A percentile compares a stretch with the other conserved stretches of the same genome.
Evolutionary conservation across 345 rosid genomes (phyloP).

Genomic region (Bruguiera parviflora): DNA sequence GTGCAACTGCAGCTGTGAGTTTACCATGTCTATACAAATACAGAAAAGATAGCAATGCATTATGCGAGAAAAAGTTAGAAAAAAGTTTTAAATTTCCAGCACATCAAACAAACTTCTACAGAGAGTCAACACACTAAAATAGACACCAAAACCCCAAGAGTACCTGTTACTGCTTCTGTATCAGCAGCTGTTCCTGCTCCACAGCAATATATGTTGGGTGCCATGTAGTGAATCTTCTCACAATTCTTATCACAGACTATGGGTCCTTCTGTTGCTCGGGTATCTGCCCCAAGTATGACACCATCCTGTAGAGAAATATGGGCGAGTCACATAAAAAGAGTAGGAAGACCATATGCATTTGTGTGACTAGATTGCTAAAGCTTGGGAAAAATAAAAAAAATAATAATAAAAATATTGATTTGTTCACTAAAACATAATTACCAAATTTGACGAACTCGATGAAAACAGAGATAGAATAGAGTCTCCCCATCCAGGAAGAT

Average conservation of each 20-base stretch:
- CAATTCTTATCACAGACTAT: slow-evolving; percentile 98
- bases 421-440: background rate
- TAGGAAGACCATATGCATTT: background rate
- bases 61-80: background rate
- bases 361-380: background rate
- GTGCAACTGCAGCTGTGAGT: slow-evolving; percentile 77
- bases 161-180: slow-evolving; percentile 98
- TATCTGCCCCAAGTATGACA: slow-evolving; percentile 91
- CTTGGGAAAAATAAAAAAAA: slow-evolving; percentile 2
- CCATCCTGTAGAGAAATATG: slow-evolving; percentile 54
- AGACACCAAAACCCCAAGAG: background rate
- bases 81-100: background rate
- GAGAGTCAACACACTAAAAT: background rate
- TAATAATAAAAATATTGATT: background rate
- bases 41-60: slow-evolving; percentile 7
- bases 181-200: slow-evolving; percentile 99
- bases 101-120: background rate
- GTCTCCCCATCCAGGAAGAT: too few relatives aligned
- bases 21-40: slow-evolving; percentile 60
- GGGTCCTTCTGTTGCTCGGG: slow-evolving; percentile 89
- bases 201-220: slow-evolving; percentile 94
- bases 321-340: background rate
- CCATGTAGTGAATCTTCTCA: slow-evolving; percentile 98
- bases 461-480: too few relatives aligned
- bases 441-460: background rate